Conservation (phyloP, 495 filamentous ascomycete species). For the Neurospora hispaniola region DNA sequence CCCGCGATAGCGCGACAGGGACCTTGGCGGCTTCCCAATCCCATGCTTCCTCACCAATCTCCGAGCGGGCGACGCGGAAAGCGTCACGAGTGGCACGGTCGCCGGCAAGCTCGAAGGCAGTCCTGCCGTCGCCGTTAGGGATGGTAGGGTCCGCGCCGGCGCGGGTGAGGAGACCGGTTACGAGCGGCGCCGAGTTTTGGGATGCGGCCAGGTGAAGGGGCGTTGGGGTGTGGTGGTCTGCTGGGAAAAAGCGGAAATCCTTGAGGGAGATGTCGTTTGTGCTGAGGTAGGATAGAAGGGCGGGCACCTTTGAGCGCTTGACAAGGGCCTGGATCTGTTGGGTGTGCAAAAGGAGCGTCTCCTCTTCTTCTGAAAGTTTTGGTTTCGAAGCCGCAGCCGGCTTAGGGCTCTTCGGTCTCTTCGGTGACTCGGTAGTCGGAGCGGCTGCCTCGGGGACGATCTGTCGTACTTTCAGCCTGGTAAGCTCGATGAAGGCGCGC, state of each 20-base stretch:
- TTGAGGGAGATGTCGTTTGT: constrained; percentile 64
- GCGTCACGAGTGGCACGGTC: constrained; percentile 81
- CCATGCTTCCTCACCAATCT: constrained; percentile 68
- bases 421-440: constrained; percentile 30
- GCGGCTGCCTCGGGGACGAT: constrained; percentile 46
- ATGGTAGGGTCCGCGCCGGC: constrained; percentile 62
- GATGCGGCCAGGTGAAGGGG: constrained; percentile 78
- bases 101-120: constrained; percentile 77
- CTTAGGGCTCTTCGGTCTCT: constrained; percentile 13
- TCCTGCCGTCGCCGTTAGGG: constrained; percentile 57
- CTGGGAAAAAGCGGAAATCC: constrained; percentile 63
- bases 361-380: constrained; percentile 70
- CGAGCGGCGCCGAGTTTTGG: constrained; percentile 60
- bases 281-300: constrained; percentile 71
- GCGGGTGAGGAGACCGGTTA: constrained; percentile 67
- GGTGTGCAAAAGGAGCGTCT: constrained; percentile 68
- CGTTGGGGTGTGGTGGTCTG: constrained; percentile 72
- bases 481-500: constrained; percentile 86
- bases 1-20: constrained; percentile 54
- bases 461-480: constrained; percentile 70
- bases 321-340: constrained; percentile 79
- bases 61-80: constrained; percentile 76
- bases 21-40: constrained; percentile 70
- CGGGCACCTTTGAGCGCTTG: constrained; percentile 80
- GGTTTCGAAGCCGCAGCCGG: constrained; percentile 16